These are phyloP conservation scores for Apostasia shenzhenica DNA, from an alignment of 106 monocot genomes.

Conservation along the genomic window DNA sequence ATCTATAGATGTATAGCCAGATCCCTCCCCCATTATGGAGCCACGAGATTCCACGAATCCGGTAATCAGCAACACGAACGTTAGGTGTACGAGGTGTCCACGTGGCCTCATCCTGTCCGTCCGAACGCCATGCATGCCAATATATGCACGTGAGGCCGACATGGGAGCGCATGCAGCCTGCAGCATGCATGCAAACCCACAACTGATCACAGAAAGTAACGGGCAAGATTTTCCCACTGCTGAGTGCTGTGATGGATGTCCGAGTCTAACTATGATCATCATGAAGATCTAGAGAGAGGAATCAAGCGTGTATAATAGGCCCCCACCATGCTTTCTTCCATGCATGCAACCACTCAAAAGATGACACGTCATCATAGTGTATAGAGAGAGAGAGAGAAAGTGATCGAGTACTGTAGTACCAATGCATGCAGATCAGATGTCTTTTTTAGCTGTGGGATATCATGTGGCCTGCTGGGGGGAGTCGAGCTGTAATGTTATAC, in stretches of 20 bases:
- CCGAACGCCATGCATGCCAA: not conserved
- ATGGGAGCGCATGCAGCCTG: not conserved
- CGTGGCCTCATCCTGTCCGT: not conserved
- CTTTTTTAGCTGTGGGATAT: not conserved
- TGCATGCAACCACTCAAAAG: not conserved
- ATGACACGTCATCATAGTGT: not conserved
- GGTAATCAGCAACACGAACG: not conserved
- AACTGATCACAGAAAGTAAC: not conserved
- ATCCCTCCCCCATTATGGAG: not conserved
- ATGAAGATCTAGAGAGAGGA: not conserved
- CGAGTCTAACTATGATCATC: too few relatives aligned
- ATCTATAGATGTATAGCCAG: too few relatives aligned
- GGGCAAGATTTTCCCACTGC: not conserved
- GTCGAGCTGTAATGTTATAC: not conserved
- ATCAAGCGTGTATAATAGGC: not conserved
- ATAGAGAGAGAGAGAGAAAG: not conserved
- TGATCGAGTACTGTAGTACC: not conserved
- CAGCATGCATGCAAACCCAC: not conserved
- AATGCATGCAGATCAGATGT: not conserved
- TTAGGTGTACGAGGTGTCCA: not conserved
- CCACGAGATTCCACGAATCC: not conserved
- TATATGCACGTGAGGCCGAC: not conserved
- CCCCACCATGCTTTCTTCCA: not conserved
- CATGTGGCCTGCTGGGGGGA: not conserved
- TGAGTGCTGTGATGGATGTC: too few relatives aligned